Evolutionary conservation across 192 early-diverging fungal genomes (phyloP), one percentile per base, ranked within the genome.

Genomic region (Dispira simplex): DNA sequence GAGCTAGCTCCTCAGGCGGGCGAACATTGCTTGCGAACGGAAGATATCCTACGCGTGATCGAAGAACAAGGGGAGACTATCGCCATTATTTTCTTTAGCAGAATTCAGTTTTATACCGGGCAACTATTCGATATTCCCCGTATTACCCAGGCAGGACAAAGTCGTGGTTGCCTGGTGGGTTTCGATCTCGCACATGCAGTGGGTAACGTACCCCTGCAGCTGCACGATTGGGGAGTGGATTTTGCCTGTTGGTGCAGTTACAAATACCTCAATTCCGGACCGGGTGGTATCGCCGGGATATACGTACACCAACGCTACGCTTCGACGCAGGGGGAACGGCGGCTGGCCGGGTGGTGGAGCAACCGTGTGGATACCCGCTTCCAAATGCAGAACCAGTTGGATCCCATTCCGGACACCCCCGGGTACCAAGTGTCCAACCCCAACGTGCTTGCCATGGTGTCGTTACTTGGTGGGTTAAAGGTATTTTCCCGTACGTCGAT

Each of bases 221-320:
- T 99, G 65, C 92, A 97, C 72, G 91, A 92, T 69, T 99, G 96
- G 96, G 76, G 84, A 44, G 92, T 93, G 12, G 96, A 99, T 69
- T 97, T 97, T 85, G 96, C 95, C 12, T 87, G 85, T 68, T 97
- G 95, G 95, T 98, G 93, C 79, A 88, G 93, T 6, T 98, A 98
- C 83, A 99, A 99, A 72, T 99, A 99, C 71, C 74, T 99, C 51
- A 99, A 99, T 69, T 82, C 92, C n/a, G 94, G 96, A 3, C 91
- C 96, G 0, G 96, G 96, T 46, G 88, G 88, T 46, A 95, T 99
- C 64, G 91, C 83, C 16, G 90, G 91, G 2, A 81, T 89, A 10
- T 99, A 93, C 73, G 83, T 99, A 9, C 92, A 99, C 63, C 81
- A 89, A 68, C 84, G 82, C 64, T 81, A 94, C 65, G 81, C 48